These are phyloP conservation scores for Infundibulicybe gibba DNA, from an alignment of 768 basidiomycete species.

Conservation along the genomic window DNA sequence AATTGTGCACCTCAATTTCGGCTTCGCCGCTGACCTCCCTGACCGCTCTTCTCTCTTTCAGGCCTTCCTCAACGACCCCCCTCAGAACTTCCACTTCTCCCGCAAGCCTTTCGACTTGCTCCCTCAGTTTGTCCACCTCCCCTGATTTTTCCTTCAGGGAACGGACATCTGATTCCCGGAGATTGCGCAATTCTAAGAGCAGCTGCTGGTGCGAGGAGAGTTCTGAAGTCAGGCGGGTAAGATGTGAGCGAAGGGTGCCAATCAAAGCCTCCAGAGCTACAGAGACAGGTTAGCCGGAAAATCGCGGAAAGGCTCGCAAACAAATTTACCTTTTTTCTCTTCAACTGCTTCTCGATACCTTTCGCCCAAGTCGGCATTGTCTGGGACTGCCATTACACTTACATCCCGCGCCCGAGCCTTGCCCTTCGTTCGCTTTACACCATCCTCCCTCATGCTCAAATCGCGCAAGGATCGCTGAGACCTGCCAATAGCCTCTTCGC, in stretches of 20 bases:
- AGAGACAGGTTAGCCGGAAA: slow-evolving; percentile 11
- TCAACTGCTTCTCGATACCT: slow-evolving; percentile 78
- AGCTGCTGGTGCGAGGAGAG: slow-evolving; percentile 73
- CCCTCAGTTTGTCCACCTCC: slow-evolving; percentile 65
- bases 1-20: slow-evolving; percentile 16
- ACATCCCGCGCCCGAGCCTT: slow-evolving; percentile 28
- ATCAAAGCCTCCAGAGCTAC: slow-evolving; percentile 82
- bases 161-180: slow-evolving; percentile 60
- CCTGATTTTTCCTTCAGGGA: slow-evolving; percentile 55
- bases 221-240: slow-evolving; percentile 75
- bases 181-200: slow-evolving; percentile 57
- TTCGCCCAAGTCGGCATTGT: slow-evolving; percentile 35
- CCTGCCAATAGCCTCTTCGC: slow-evolving; percentile 37
- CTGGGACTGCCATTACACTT: slow-evolving; percentile 25
- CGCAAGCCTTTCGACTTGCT: slow-evolving; percentile 77
- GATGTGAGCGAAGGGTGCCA: slow-evolving; percentile 64
- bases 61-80: slow-evolving; percentile 82
- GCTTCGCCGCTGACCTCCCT: slow-evolving; percentile 30
- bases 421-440: slow-evolving; percentile 30
- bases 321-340: slow-evolving; percentile 76
- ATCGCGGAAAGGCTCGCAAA: slow-evolving; percentile 13
- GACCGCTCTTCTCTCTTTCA: slow-evolving; percentile 63
- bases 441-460: slow-evolving; percentile 15
- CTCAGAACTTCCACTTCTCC: slow-evolving; percentile 84
- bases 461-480: slow-evolving; percentile 28